Evolutionary conservation across 2,329 filamentous ascomycete species (phyloP).

Genomic region (Penicillium fuscoglaucum): DNA sequence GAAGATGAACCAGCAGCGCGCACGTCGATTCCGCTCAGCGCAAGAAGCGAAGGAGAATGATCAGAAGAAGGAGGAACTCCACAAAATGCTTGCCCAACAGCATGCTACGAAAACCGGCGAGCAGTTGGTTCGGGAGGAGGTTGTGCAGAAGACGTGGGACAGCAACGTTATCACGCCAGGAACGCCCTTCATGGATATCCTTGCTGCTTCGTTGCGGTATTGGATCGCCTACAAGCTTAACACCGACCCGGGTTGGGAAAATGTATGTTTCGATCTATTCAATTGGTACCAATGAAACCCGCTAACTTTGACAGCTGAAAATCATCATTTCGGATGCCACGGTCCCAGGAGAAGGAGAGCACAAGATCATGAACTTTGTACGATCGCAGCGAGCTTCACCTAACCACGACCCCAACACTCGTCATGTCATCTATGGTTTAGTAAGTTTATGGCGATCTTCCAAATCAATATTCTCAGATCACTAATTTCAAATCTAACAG

Average conservation of each 20-base stretch:
- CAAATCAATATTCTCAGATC: neutral
- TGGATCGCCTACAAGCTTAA: conserved; percentile 98
- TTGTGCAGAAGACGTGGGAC: conserved; percentile 88
- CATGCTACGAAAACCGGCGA: conserved; percentile 62
- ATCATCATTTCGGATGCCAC: conserved; percentile 98
- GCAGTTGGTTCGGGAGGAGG: conserved; percentile 60
- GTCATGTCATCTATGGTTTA: conserved; percentile 95
- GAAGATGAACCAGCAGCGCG: conserved; percentile 99
- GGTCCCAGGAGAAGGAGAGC: conserved; percentile 95
- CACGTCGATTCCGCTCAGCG: conserved; percentile 88
- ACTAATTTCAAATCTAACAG: conserved; percentile 31
- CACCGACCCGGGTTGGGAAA: conserved; percentile 92
- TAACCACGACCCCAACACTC: conserved; percentile 92
- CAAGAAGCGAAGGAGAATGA: conserved; percentile 95
- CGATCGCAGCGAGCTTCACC: conserved; percentile 88
- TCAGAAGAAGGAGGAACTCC: conserved; percentile 81
- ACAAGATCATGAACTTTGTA: conserved; percentile 99
- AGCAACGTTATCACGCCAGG: conserved; percentile 86
- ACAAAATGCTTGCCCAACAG: conserved; percentile 79
- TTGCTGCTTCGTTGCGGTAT: conserved; percentile 85
- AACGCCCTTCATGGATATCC: conserved; percentile 97
- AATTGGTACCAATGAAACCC: neutral
- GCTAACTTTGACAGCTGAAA: conserved; percentile 62
- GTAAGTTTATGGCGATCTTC: conserved; percentile 28
- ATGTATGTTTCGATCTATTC: conserved; percentile 44